Percentiles rank a stretch among this genome's conserved stretches.
Conservation (phyloP, 495 filamentous ascomycete genomes). For the Tuber indicum region DNA sequence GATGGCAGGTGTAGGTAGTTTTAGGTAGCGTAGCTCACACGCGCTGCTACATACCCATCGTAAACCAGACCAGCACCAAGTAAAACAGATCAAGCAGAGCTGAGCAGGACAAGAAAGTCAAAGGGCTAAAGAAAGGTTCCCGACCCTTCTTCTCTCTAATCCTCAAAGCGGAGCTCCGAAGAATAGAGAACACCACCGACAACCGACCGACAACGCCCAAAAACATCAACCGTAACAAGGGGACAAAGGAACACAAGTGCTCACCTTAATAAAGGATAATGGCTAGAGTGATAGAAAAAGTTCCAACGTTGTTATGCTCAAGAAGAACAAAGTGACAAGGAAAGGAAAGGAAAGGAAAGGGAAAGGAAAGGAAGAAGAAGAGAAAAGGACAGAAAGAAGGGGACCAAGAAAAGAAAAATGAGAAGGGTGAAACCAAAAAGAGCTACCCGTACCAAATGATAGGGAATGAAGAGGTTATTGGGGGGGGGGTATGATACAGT, state of each 20-base stretch:
- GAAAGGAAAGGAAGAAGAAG: constrained; percentile 13
- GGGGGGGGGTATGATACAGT: neutral
- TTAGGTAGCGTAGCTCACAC: neutral
- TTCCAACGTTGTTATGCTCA: constrained; percentile 3
- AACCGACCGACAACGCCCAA: neutral
- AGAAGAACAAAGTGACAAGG: constrained; percentile 8
- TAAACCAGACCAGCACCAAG: neutral
- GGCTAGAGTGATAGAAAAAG: neutral
- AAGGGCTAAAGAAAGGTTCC: neutral
- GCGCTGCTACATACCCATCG: neutral
- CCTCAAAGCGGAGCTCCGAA: neutral
- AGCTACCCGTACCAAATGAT: constrained; percentile 4
- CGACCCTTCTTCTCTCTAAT: neutral
- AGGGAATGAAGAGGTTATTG: constrained; percentile 4
- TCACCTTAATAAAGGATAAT: constrained; percentile 3
- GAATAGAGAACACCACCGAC: neutral
- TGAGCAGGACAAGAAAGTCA: neutral
- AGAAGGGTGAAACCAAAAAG: constrained; percentile 21
- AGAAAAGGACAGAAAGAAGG: constrained; percentile 19
- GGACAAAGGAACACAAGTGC: neutral
- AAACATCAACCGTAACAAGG: neutral
- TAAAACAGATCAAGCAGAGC: neutral
- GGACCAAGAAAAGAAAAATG: constrained; percentile 18
- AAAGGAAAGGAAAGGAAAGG: neutral
- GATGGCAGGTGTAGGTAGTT: neutral